Evolutionary conservation across 257 asterid genomes (phyloP).

Genomic region (Solanum lycopersicoides): DNA sequence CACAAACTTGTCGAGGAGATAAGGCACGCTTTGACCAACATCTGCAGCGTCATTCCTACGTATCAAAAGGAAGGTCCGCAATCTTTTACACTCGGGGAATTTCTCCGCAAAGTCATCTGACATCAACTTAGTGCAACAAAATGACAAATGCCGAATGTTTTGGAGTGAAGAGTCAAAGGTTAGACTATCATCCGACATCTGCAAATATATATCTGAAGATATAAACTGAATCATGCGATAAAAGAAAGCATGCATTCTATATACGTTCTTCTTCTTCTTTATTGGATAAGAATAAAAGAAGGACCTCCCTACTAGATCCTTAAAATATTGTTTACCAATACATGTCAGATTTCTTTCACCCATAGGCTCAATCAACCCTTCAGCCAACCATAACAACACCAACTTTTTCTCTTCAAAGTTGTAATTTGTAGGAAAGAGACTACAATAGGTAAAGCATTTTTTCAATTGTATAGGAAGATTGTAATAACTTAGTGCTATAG

Average conservation of each 20-base stretch:
- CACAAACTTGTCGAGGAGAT: constrained; percentile 17
- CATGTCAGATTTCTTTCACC: background rate
- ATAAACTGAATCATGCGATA: constrained; percentile 6
- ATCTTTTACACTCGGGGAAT: constrained; percentile 8
- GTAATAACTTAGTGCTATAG: too few relatives aligned
- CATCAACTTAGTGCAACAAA: background rate
- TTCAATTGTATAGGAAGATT: background rate
- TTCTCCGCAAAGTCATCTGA: background rate
- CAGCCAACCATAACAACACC: constrained; percentile 8
- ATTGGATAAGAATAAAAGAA: background rate
- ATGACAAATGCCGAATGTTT: background rate
- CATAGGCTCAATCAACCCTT: background rate
- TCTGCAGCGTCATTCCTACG: background rate
- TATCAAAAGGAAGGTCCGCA: background rate
- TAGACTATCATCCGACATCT: background rate
- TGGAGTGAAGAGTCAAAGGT: background rate
- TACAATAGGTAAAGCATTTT: constrained; percentile 9
- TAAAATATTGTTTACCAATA: background rate
- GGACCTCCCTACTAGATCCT: background rate
- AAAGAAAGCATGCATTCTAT: constrained; percentile 7
- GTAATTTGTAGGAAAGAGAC: background rate
- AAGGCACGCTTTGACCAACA: background rate
- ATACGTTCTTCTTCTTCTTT: background rate
- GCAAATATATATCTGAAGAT: background rate
- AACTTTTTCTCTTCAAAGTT: constrained; percentile 4